A percentile compares a stretch with the other conserved stretches of the same genome.
Evolutionary conservation across 2,329 filamentous ascomycete genomes (phyloP).

Genomic region (Scopulariopsis brevicaulis): DNA sequence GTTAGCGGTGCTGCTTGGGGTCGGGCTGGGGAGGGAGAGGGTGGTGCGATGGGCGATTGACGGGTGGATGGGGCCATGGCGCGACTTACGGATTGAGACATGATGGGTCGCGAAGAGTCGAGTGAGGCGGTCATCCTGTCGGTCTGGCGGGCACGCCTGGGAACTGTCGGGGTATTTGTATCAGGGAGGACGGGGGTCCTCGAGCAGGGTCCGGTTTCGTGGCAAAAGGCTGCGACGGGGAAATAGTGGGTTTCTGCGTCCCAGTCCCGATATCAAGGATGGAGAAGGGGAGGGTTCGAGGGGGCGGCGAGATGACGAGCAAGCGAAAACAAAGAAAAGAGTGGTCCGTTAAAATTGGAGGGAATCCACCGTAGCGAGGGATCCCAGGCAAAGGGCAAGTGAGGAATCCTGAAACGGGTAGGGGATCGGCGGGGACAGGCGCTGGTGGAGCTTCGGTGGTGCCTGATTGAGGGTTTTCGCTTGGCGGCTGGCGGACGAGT

Average conservation of each 20-base stretch:
- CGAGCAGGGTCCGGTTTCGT: neutral
- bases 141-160: neutral
- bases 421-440: neutral
- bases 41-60: constrained; percentile 3
- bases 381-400: neutral
- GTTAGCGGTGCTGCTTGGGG: constrained; percentile 4
- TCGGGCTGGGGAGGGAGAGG: constrained; percentile 2
- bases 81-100: constrained; percentile 48
- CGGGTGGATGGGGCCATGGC: constrained; percentile 3
- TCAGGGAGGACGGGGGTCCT: neutral
- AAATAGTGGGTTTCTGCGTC: neutral
- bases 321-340: constrained; percentile 1
- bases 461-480: neutral
- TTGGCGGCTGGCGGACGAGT: neutral
- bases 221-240: neutral
- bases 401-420: neutral
- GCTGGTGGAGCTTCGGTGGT: neutral
- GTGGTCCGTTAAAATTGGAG: neutral
- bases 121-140: constrained; percentile 42
- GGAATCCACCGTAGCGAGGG: neutral
- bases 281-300: constrained; percentile 1
- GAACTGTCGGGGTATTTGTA: constrained; percentile 1
- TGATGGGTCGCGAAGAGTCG: constrained; percentile 50
- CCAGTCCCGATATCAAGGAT: neutral
- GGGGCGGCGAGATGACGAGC: neutral